Conservation (phyloP, 2,329 filamentous ascomycete genomes). For the Calonectria pseudoreteaudii region DNA sequence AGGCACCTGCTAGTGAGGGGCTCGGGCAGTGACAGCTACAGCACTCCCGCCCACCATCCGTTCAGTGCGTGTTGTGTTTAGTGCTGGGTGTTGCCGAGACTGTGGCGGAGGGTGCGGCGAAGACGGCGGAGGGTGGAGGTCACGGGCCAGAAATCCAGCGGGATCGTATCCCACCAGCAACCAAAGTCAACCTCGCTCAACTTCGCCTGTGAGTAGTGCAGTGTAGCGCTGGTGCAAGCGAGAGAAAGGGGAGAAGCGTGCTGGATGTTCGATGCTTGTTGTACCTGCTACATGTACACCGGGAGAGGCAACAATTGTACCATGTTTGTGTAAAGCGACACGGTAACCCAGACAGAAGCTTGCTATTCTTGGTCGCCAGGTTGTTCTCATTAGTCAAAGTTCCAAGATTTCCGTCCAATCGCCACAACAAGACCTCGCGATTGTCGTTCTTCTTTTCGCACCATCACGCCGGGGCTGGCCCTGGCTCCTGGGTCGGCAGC, state of each 20-base stretch:
- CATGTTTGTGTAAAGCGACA: constrained; percentile 9
- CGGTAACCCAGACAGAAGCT: constrained; percentile 7
- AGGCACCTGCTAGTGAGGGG: neutral
- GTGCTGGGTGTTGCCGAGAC: neutral
- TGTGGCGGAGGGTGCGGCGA: constrained; percentile 16
- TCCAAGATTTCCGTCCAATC: constrained; percentile 45
- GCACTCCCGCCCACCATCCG: neutral
- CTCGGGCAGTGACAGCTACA: neutral
- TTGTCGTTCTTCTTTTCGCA: constrained; percentile 24
- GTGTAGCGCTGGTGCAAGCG: constrained; percentile 3
- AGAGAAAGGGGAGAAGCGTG: neutral
- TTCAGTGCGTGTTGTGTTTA: neutral
- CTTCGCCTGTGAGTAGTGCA: neutral
- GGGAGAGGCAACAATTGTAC: neutral
- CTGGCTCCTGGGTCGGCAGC: constrained; percentile 4
- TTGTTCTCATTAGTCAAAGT: constrained; percentile 54
- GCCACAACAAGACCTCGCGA: constrained; percentile 26
- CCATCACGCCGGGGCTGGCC: constrained; percentile 3
- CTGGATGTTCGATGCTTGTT: neutral
- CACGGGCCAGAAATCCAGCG: constrained; percentile 14
- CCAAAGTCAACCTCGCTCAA: neutral
- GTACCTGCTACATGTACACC: constrained; percentile 6
- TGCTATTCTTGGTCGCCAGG: constrained; percentile 25
- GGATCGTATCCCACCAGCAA: neutral
- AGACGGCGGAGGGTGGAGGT: constrained; percentile 17